A percentile compares a stretch with the other conserved stretches of the same genome.
Evolutionary conservation across 345 rosid genomes (phyloP).

Genomic region (Camelina hispida): DNA sequence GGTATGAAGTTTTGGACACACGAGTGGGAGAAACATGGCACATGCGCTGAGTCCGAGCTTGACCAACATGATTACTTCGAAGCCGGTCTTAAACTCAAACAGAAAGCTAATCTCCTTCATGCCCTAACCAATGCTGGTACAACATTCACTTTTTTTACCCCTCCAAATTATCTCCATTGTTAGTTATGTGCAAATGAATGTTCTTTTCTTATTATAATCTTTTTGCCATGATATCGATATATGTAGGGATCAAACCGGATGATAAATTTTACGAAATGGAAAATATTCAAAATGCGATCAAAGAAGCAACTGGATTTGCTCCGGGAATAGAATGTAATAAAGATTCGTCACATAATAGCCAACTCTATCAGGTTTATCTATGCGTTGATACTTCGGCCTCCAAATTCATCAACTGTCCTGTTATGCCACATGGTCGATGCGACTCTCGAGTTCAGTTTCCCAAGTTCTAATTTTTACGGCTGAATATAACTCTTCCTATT

Average conservation of each 20-base stretch:
- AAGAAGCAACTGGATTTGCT: slow-evolving; percentile 53
- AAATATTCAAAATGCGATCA: slow-evolving; percentile 56
- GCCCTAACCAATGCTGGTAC: slow-evolving; percentile 62
- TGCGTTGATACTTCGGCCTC: slow-evolving; percentile 80
- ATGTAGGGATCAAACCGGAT: slow-evolving; percentile 69
- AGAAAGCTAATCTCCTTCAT: slow-evolving; percentile 71
- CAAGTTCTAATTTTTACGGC: slow-evolving; percentile 49
- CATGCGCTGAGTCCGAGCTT: slow-evolving; percentile 84
- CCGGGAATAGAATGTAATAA: slow-evolving; percentile 77
- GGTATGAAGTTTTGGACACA: slow-evolving; percentile 85
- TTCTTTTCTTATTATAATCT: neutral
- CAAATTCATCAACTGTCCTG: slow-evolving; percentile 71
- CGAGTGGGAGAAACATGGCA: slow-evolving; percentile 92
- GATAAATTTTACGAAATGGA: slow-evolving; percentile 59
- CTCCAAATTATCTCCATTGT: neutral
- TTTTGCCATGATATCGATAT: neutral
- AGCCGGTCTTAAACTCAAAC: slow-evolving; percentile 67
- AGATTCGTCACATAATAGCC: slow-evolving; percentile 59
- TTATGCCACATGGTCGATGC: slow-evolving; percentile 57
- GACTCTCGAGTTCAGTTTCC: slow-evolving; percentile 67
- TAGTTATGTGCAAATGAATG: neutral
- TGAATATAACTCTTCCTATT: neutral
- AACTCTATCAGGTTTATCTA: slow-evolving; percentile 69
- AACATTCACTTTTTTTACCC: neutral
- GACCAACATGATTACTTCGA: slow-evolving; percentile 82